Percentiles rank a stretch among this genome's conserved stretches.
Evolutionary conservation across 202 grass and related monocot genomes (phyloP).

Genomic region (Elaeis oleifera): DNA sequence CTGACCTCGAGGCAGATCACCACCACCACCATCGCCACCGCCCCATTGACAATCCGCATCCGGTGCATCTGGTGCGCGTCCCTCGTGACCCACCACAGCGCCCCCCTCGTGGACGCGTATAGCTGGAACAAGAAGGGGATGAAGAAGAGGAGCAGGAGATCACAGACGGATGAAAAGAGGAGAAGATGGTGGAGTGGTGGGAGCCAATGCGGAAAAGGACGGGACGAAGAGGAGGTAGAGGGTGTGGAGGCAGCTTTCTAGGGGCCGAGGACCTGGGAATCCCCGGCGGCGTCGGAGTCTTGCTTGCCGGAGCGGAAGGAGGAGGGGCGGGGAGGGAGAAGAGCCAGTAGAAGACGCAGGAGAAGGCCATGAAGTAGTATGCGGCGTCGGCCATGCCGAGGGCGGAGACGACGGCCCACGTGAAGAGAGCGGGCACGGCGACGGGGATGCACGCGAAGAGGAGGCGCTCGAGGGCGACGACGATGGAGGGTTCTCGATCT

Average conservation of each 20-base stretch:
- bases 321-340: conserved; percentile 68
- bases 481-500: conserved; percentile 87
- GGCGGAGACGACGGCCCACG: conserved; percentile 75
- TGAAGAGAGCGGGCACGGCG: conserved; percentile 50
- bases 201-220: conserved; percentile 61
- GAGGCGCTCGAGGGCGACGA: conserved; percentile 65
- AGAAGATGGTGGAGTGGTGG: conserved; percentile 71
- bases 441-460: conserved; percentile 85
- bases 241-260: conserved; percentile 79
- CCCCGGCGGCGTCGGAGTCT: conserved; percentile 28
- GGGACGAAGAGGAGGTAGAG: conserved; percentile 72
- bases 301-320: conserved; percentile 73
- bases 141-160: conserved; percentile 88
- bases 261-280: conserved; percentile 54
- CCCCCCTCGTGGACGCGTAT: conserved; percentile 61
- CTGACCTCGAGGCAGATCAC: conserved; percentile 87
- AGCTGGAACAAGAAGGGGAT: conserved; percentile 92
- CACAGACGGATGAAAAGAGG: conserved; percentile 58
- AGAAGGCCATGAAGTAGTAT: conserved; percentile 69
- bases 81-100: conserved; percentile 81
- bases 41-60: conserved; percentile 63
- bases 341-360: conserved; percentile 90
- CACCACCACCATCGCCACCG: conserved; percentile 64
- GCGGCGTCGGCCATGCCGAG: conserved; percentile 76
- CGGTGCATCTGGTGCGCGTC: conserved; percentile 58